Conservation (phyloP, 2,329 filamentous ascomycete species). For the Trichoderma asperellum region DNA sequence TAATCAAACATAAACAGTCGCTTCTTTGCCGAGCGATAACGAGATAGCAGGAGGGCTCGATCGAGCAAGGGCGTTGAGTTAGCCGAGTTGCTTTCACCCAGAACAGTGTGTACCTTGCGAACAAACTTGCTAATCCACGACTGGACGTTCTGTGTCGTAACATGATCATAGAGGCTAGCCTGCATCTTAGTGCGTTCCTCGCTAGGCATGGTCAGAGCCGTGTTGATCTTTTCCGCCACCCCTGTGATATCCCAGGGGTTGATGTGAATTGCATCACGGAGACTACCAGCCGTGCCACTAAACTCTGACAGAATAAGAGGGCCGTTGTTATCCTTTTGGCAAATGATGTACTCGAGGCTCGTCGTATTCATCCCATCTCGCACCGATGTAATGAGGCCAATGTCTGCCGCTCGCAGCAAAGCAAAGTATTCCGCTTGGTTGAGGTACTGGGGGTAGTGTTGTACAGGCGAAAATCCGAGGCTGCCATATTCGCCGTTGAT, state of each 20-base stretch:
- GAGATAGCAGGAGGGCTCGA: constrained; percentile 68
- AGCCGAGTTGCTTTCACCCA: constrained; percentile 75
- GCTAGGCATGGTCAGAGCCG: constrained; percentile 75
- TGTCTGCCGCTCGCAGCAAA: constrained; percentile 84
- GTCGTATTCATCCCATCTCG: constrained; percentile 98
- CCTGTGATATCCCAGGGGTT: constrained; percentile 92
- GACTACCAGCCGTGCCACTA: constrained; percentile 86
- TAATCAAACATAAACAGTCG: constrained; percentile 99
- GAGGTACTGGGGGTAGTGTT: constrained; percentile 93
- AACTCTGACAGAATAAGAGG: constrained; percentile 96
- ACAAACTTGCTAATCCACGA: constrained; percentile 83
- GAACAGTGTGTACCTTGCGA: constrained; percentile 75
- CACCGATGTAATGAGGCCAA: constrained; percentile 92
- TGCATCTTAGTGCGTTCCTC: constrained; percentile 72
- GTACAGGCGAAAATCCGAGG: constrained; percentile 84
- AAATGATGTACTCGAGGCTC: constrained; percentile 90
- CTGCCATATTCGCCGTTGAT: constrained; percentile 93
- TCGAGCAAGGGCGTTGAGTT: constrained; percentile 83
- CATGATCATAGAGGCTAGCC: constrained; percentile 75
- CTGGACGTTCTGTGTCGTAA: constrained; percentile 83
- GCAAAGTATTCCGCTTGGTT: constrained; percentile 91
- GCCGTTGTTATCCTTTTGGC: constrained; percentile 83
- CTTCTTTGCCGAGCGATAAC: constrained; percentile 75
- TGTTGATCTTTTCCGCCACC: constrained; percentile 81
- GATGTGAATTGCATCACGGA: constrained; percentile 88